Percentiles rank a stretch among this genome's conserved stretches.
Evolutionary conservation across 148 eudicot genomes (phyloP).

Genomic region (Chenopodium suecicum): DNA sequence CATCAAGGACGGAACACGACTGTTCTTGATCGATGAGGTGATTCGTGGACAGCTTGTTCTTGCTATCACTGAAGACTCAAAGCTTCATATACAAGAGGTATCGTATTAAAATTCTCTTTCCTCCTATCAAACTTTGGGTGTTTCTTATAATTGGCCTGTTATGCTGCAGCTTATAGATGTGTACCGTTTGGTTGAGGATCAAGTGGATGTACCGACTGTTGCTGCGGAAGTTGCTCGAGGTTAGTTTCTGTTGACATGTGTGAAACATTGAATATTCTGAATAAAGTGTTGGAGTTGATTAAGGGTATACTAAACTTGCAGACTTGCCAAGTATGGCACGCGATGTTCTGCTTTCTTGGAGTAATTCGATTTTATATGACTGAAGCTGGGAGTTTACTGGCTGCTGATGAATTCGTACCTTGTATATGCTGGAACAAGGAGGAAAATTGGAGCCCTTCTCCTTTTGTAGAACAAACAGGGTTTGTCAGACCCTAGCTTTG

Average conservation of each 20-base stretch:
- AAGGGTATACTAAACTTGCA: constrained; percentile 34
- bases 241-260: constrained; percentile 25
- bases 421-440: not conserved
- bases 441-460: not conserved
- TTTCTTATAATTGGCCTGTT: not conserved
- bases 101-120: not conserved
- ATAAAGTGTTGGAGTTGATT: not conserved
- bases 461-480: constrained; percentile 30
- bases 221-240: constrained; percentile 81
- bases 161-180: constrained; percentile 78
- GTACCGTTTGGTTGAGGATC: constrained; percentile 86
- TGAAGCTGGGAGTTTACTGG: constrained; percentile 24
- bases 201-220: constrained; percentile 74
- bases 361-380: constrained; percentile 63
- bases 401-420: not conserved
- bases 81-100: constrained; percentile 96
- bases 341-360: constrained; percentile 89
- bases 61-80: constrained; percentile 96
- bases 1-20: constrained; percentile 91
- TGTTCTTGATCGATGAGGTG: constrained; percentile 76
- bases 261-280: not conserved
- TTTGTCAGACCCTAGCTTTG: not conserved
- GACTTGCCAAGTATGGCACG: constrained; percentile 80
- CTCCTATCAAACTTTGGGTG: not conserved
- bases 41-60: constrained; percentile 90